phyloP scores from a whole-genome alignment of 1,284 basidiomycete species.

The Rhodotorula sp. region DNA sequence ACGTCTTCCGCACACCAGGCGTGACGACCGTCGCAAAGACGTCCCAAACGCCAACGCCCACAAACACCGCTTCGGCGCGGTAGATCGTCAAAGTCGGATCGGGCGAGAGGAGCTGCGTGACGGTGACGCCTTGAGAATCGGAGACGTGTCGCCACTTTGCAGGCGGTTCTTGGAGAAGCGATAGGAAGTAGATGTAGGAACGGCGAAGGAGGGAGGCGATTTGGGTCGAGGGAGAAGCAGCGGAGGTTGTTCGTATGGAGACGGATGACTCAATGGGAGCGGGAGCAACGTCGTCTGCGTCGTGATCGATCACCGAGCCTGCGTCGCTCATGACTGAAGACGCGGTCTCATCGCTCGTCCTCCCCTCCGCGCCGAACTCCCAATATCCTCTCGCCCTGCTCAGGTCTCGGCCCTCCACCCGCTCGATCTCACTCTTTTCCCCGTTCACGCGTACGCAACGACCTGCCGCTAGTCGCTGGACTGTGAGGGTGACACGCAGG shows the following conservation, averaged over 20 bases:
- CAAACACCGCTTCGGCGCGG: constrained; percentile 94
- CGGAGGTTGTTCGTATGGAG: background rate
- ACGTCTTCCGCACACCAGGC: constrained; percentile 74
- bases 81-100: constrained; percentile 96
- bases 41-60: constrained; percentile 95
- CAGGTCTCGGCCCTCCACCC: constrained; percentile 64
- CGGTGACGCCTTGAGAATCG: constrained; percentile 82
- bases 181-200: constrained; percentile 98
- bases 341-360: constrained; percentile 59
- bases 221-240: constrained; percentile 3
- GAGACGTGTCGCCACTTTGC: constrained; percentile 90
- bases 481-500: constrained; percentile 70
- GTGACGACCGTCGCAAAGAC: constrained; percentile 83
- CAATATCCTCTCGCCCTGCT: constrained; percentile 47
- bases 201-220: constrained; percentile 79
- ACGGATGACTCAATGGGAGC: background rate
- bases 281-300: background rate
- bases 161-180: constrained; percentile 93
- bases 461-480: constrained; percentile 70
- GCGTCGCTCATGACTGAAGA: background rate
- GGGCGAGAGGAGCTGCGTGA: constrained; percentile 92
- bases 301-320: background rate
- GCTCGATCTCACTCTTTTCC: constrained; percentile 65
- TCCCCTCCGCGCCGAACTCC: constrained; percentile 39
- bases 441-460: constrained; percentile 76